Base-by-base conservation (phyloP, 2,329 filamentous ascomycete species). In the Botryotinia calthae region DNA sequence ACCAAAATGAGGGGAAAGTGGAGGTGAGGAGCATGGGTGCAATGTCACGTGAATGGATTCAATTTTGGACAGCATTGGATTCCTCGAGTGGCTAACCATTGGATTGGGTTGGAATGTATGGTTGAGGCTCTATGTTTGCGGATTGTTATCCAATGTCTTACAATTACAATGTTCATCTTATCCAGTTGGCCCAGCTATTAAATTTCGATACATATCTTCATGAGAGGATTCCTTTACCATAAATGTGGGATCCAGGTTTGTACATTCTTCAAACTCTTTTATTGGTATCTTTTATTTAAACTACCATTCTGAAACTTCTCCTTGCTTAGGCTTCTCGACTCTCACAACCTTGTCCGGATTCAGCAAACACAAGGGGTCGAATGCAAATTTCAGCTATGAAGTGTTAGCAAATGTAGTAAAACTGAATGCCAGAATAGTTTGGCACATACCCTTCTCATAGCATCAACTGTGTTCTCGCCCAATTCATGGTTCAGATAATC, bases 401-500 rank as follows among this genome's bases (percentile, higher is more conserved):
- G 42, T 4, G 66, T 75, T 56, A 77, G 69, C 71, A 44, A 18
- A 34, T 48, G 66, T 48, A 18, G 31, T 44, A 8, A 3, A 25
- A 40, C 25, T 16, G 31, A 51, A 46, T 31, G 16, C 40, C 22
- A 37, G n/a, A 31, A 61, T 31, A 3, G 40, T 65, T 63, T 37
- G 31, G 31, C 58, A 82, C 85, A 78, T 82, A 92, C 90, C 86
- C 91, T 93, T 82, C 93, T 88, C 93, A 97, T 97, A 34, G 91
- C 86, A 82, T 95, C 92, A 14, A 97, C 92, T 0, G 93, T 93
- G 20, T 83, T 85, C 81, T 89, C 85, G 20, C 93, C 92, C 58
- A 96, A 84, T 82, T 97, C 93, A 79, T 95, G 91, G 16, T 89
- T 86, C 61, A 97, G 85, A 79, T 95, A 95, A 80, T 96, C 93